Conservation (phyloP, 2,329 filamentous ascomycete genomes). For the Cladorrhinum sp. region DNA sequence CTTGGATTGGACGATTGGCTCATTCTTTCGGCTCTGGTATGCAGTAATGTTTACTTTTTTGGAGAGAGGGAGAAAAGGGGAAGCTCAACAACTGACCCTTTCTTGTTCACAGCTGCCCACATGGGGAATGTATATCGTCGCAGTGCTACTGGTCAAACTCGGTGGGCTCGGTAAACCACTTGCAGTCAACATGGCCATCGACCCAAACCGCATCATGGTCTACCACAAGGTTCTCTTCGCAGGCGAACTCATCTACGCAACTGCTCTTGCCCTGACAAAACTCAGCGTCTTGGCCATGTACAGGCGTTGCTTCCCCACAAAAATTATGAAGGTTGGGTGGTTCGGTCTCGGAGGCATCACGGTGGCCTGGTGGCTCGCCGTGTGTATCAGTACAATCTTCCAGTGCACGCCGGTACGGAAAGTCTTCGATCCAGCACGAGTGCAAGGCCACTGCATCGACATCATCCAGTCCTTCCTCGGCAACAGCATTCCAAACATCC, state of each 20-base stretch:
- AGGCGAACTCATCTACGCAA: slow-evolving; percentile 7
- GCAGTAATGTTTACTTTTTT: not conserved
- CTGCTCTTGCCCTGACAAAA: not conserved
- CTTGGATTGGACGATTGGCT: not conserved
- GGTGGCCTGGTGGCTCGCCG: slow-evolving; percentile 27
- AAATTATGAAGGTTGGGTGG: slow-evolving; percentile 20
- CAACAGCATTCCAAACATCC: slow-evolving; percentile 43
- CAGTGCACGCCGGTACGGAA: slow-evolving; percentile 41
- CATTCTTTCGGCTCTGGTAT: not conserved
- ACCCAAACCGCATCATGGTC: not conserved
- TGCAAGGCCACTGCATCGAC: slow-evolving; percentile 39
- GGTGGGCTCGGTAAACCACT: slow-evolving; percentile 9
- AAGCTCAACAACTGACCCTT: not conserved
- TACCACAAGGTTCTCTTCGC: not conserved
- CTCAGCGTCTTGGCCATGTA: slow-evolving; percentile 26
- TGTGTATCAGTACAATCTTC: slow-evolving; percentile 29
- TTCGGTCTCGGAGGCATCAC: slow-evolving; percentile 18
- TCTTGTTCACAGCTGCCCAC: not conserved
- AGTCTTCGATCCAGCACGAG: slow-evolving; percentile 33
- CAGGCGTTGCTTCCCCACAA: slow-evolving; percentile 29
- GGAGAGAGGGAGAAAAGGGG: no score
- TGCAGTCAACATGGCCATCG: slow-evolving; percentile 7
- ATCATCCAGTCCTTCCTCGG: slow-evolving; percentile 40
- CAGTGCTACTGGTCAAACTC: not conserved
- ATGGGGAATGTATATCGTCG: not conserved